Evolutionary conservation across 495 filamentous ascomycete genomes (phyloP).

Genomic region (Rhypophila decipiens): DNA sequence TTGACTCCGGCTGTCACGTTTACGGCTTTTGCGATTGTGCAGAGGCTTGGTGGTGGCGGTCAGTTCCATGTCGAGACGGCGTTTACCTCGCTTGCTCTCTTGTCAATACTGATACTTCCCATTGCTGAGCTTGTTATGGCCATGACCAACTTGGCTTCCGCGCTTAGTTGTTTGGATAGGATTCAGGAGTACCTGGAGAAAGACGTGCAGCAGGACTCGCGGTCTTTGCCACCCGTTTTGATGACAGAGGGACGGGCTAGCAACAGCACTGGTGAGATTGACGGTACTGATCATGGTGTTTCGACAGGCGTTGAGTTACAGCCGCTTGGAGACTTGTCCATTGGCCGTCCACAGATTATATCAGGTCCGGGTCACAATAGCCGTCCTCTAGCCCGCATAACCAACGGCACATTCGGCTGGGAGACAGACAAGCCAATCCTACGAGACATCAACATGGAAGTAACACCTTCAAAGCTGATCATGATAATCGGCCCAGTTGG

Average conservation of each 20-base stretch:
- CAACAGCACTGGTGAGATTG: not conserved
- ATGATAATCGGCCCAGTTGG: not conserved
- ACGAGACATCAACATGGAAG: not conserved
- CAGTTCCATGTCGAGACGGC: constrained; percentile 11
- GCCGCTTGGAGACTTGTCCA: not conserved
- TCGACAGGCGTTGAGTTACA: not conserved
- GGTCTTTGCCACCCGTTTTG: not conserved
- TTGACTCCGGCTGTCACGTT: constrained; percentile 13
- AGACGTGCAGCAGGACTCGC: not conserved
- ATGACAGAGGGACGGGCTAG: not conserved
- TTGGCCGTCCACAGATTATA: not conserved
- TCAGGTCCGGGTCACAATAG: not conserved
- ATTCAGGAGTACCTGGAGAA: not conserved
- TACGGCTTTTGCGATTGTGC: constrained; percentile 13
- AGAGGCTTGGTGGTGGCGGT: constrained; percentile 6
- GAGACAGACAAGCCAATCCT: not conserved
- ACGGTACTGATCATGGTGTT: too few species aligned
- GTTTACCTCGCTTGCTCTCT: not conserved
- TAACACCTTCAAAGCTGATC: not conserved
- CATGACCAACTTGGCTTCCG: not conserved
- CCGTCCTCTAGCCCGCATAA: not conserved
- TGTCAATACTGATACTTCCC: not conserved
- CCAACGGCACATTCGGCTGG: not conserved
- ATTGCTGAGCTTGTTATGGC: not conserved
- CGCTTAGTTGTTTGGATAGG: not conserved